Percentiles rank a stretch among this genome's conserved stretches.
Conservation (phyloP, 2,329 filamentous ascomycete genomes). For the Emmonsiellopsis sp. region DNA sequence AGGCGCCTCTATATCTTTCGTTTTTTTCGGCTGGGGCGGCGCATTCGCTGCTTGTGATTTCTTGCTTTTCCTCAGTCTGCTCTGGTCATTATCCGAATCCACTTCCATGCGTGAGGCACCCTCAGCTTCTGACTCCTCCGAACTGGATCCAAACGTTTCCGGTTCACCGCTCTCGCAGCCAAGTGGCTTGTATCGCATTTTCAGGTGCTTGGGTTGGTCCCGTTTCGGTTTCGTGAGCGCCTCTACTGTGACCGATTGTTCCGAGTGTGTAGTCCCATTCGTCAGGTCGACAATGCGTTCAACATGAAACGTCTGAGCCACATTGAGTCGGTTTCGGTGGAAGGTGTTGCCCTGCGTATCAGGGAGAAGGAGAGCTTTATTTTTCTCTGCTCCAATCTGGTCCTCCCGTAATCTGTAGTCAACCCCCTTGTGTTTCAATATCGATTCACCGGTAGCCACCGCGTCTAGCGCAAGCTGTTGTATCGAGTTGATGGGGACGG, state of each 20-base stretch:
- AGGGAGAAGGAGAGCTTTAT: conserved; percentile 29
- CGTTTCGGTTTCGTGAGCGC: conserved; percentile 26
- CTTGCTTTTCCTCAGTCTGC: conserved; percentile 29
- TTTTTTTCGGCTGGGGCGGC: not conserved
- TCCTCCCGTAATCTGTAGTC: conserved; percentile 33
- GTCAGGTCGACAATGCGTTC: conserved; percentile 9
- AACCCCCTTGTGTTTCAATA: conserved; percentile 34
- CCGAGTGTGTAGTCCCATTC: conserved; percentile 1
- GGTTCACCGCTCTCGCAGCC: conserved; percentile 25
- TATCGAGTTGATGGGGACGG: conserved; percentile 35
- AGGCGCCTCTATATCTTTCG: not conserved
- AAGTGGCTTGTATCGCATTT: conserved; percentile 38
- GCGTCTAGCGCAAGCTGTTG: conserved; percentile 36
- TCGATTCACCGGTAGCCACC: conserved; percentile 31
- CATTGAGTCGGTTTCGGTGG: conserved; percentile 11
- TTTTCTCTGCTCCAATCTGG: conserved; percentile 20
- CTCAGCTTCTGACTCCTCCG: conserved; percentile 29
- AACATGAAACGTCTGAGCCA: conserved; percentile 18
- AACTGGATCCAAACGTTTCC: conserved; percentile 28
- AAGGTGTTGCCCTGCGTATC: conserved; percentile 28
- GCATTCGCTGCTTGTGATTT: conserved; percentile 18
- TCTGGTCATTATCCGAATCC: conserved; percentile 17
- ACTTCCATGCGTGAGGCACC: conserved; percentile 18
- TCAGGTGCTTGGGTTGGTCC: conserved; percentile 34
- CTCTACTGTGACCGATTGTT: conserved; percentile 2